A percentile compares a stretch with the other conserved stretches of the same genome.
These are phyloP conservation scores for Hortiboletus rubellus DNA, from an alignment of 1,284 basidiomycete species.

Conservation along the genomic window DNA sequence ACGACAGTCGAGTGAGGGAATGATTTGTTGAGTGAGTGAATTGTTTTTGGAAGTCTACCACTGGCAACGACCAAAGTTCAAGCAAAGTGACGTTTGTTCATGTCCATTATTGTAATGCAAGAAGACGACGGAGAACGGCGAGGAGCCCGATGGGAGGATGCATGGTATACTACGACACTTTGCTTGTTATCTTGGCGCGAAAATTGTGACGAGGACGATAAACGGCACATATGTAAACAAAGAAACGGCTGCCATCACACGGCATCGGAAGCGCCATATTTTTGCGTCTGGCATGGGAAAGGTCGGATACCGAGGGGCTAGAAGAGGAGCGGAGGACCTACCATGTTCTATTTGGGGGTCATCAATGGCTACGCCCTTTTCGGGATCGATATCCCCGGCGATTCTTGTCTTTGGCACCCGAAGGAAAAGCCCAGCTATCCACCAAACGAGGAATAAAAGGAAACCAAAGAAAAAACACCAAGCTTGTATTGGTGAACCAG, in stretches of 20 bases:
- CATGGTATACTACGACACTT: slow-evolving; percentile 8
- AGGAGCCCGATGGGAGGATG: not conserved
- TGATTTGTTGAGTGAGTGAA: slow-evolving; percentile 14
- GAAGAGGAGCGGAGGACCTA: slow-evolving; percentile 37
- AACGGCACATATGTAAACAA: slow-evolving; percentile 77
- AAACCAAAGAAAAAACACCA: slow-evolving; percentile 79
- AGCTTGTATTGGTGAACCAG: slow-evolving; percentile 65
- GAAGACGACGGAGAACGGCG: slow-evolving; percentile 14
- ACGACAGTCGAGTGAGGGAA: slow-evolving; percentile 22
- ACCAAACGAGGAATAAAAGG: slow-evolving; percentile 74
- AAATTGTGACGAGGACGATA: slow-evolving; percentile 68
- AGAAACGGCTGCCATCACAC: slow-evolving; percentile 64
- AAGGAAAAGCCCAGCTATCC: slow-evolving; percentile 60
- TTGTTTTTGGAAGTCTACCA: slow-evolving; percentile 12
- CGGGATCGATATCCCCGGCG: slow-evolving; percentile 56
- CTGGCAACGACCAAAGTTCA: slow-evolving; percentile 17
- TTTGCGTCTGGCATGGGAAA: slow-evolving; percentile 53
- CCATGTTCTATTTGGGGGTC: slow-evolving; percentile 77
- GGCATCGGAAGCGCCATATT: slow-evolving; percentile 71
- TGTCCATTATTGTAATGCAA: slow-evolving; percentile 30
- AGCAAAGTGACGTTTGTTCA: slow-evolving; percentile 12
- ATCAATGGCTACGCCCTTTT: slow-evolving; percentile 71
- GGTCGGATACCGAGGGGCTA: slow-evolving; percentile 9
- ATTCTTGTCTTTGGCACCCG: slow-evolving; percentile 60
- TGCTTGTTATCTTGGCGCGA: slow-evolving; percentile 43